phyloP scores from a whole-genome alignment of 345 rosid species.

The Mallotus nudiflorus region DNA sequence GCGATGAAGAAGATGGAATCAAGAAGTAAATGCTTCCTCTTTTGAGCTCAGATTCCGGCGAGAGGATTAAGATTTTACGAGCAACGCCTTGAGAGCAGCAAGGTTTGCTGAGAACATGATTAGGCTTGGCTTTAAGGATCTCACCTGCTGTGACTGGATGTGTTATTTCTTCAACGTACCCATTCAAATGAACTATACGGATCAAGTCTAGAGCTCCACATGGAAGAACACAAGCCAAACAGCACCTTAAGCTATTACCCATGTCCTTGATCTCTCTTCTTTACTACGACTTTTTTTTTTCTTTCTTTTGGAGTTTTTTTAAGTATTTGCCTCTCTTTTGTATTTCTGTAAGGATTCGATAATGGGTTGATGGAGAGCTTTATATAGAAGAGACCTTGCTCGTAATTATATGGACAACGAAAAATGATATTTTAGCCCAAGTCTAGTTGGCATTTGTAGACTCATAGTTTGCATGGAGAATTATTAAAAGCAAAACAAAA shows the following conservation, averaged over 20 bases:
- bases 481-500: too few relatives aligned
- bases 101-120: slow-evolving; percentile 83
- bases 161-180: slow-evolving; percentile 77
- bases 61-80: slow-evolving; percentile 70
- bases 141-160: slow-evolving; percentile 76
- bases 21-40: slow-evolving; percentile 89
- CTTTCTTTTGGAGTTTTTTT: too few relatives aligned
- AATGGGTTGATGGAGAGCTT: too few relatives aligned
- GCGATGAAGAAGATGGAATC: slow-evolving; percentile 61
- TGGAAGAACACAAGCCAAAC: slow-evolving; percentile 91
- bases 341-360: too few relatives aligned
- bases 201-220: slow-evolving; percentile 95
- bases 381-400: too few relatives aligned
- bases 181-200: slow-evolving; percentile 85
- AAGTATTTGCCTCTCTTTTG: too few relatives aligned
- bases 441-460: too few relatives aligned
- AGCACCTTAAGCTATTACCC: slow-evolving; percentile 93
- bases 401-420: too few relatives aligned
- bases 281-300: too few relatives aligned
- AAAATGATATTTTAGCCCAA: too few relatives aligned
- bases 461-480: too few relatives aligned
- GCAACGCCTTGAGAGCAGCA: slow-evolving; percentile 68
- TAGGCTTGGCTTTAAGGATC: slow-evolving; percentile 74
- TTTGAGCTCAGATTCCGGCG: slow-evolving; percentile 84
- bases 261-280: slow-evolving; percentile 26